Evolutionary conservation across 805 yeast species (phyloP), one percentile per base, ranked within the genome.

Genomic region (Maudiozyma bulderi): DNA sequence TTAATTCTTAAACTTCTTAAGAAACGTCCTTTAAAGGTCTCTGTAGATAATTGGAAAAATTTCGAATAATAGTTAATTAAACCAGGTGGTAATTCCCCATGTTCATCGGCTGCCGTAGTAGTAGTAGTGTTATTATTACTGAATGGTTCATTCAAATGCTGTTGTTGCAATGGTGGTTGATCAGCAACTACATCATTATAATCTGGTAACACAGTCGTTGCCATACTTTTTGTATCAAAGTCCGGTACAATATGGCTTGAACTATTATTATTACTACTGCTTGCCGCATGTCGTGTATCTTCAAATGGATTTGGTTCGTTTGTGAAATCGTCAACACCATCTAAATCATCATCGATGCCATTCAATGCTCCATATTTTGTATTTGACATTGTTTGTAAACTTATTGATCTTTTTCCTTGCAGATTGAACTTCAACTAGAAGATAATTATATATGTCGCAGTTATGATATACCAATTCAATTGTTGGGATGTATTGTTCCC

Each of bases 311-410:
- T 58, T 28, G 54, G 43, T 30, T 59, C 61, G 20, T 53, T 44
- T 37, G 46, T 32, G 40, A 60, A 60, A 47, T 60, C 64, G 40
- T 60, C 64, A 5, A 54, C 64, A 13, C 64, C 64, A 5, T 60
- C 60, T 30, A 60, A 50, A 41, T 56, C 64, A 46, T 60, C 64
- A 46, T 57, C 54, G 29, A 58, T 47, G 6, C 53, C 53, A 14
- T 45, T 40, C 31, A 47, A 44, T 44, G 32, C 20, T 6, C 20
- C 40, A 34, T 43, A 37, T 34, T 33, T 40, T 13, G 14, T 7
- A 28, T n/a, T 46, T 10, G 33, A n/a, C 44, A 41, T 38, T 26
- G 11, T 11, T n/a, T n/a, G n/a, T n/a, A n/a, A n/a, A n/a, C n/a
- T n/a, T n/a, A n/a, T n/a, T n/a, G n/a, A n/a, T n/a, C n/a, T n/a